Conservation (phyloP, 495 filamentous ascomycete genomes). For the Penicillium roqueforti region DNA sequence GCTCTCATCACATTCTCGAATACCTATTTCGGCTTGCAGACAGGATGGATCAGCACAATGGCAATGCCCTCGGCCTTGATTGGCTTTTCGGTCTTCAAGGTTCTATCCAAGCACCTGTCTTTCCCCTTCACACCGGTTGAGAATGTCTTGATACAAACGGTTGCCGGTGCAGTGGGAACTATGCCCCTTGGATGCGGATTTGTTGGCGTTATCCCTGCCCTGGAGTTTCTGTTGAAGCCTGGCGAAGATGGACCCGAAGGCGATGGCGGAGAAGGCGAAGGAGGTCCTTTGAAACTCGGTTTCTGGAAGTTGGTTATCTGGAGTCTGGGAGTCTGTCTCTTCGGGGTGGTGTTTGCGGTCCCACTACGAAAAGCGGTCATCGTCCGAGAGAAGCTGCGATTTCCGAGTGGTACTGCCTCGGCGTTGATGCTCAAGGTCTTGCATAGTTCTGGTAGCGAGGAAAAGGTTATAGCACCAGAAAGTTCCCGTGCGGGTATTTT, state of each 20-base stretch:
- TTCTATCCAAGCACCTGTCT: slow-evolving; percentile 61
- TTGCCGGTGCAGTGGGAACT: slow-evolving; percentile 90
- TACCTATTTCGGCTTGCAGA: slow-evolving; percentile 97
- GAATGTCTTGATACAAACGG: slow-evolving; percentile 96
- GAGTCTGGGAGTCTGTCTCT: slow-evolving; percentile 88
- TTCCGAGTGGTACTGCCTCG: slow-evolving; percentile 92
- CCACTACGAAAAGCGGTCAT: slow-evolving; percentile 85
- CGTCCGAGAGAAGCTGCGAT: slow-evolving; percentile 84
- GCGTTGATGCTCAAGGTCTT: slow-evolving; percentile 87
- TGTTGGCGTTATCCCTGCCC: slow-evolving; percentile 86
- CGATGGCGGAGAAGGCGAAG: slow-evolving; percentile 53
- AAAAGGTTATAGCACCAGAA: slow-evolving; percentile 15
- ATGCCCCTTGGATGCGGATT: slow-evolving; percentile 97
- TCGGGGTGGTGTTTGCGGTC: slow-evolving; percentile 94
- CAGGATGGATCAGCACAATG: slow-evolving; percentile 85
- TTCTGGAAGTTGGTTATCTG: slow-evolving; percentile 78
- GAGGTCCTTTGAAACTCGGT: slow-evolving; percentile 67
- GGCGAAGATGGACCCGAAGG: slow-evolving; percentile 56
- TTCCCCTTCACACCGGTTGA: slow-evolving; percentile 90
- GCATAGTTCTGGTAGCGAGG: slow-evolving; percentile 56
- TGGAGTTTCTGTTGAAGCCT: slow-evolving; percentile 75
- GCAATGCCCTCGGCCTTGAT: slow-evolving; percentile 91
- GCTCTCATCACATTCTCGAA: slow-evolving; percentile 91
- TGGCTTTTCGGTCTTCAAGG: slow-evolving; percentile 94
- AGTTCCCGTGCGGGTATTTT: slow-evolving; percentile 11